These are phyloP conservation scores for Patellifolia procumbens DNA, from an alignment of 179 eudicot genomes.

Conservation along the genomic window DNA sequence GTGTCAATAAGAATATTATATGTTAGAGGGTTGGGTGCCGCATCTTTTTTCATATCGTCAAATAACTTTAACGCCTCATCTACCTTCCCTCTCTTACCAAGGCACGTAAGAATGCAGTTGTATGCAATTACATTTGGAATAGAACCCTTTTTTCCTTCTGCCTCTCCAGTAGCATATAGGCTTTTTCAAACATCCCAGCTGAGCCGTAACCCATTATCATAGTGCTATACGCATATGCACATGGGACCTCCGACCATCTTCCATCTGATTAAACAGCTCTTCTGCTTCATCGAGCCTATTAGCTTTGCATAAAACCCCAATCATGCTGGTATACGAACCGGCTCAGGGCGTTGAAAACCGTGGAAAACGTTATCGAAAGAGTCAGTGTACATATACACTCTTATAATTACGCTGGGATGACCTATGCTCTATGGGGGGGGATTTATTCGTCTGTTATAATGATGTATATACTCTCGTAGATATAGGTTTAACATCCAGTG, in stretches of 20 bases:
- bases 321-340: slow-evolving; percentile 92
- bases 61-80: slow-evolving; percentile 72
- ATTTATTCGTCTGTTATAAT: no score
- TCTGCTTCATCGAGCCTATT: slow-evolving; percentile 76
- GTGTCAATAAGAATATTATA: slow-evolving; percentile 83
- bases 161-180: slow-evolving; percentile 72
- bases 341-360: no score
- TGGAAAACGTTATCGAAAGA: no score
- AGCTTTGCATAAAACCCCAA: slow-evolving; percentile 80
- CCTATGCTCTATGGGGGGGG: no score
- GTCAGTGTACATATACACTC: no score
- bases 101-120: slow-evolving; percentile 81
- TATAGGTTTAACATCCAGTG: no score
- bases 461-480: no score
- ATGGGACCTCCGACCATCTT: slow-evolving; percentile 68
- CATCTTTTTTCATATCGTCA: slow-evolving; percentile 83
- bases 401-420: no score
- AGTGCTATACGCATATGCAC: slow-evolving; percentile 96
- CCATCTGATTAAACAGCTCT: slow-evolving; percentile 85
- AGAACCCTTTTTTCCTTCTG: slow-evolving; percentile 76
- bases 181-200: slow-evolving; percentile 81
- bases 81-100: slow-evolving; percentile 66
- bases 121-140: slow-evolving; percentile 90
- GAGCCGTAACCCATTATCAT: slow-evolving; percentile 97
- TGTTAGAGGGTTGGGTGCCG: slow-evolving; percentile 70